Evolutionary conservation across 1,284 basidiomycete species (phyloP), one percentile per base, ranked within the genome.

Genomic region (Rhodotorula sp.): DNA sequence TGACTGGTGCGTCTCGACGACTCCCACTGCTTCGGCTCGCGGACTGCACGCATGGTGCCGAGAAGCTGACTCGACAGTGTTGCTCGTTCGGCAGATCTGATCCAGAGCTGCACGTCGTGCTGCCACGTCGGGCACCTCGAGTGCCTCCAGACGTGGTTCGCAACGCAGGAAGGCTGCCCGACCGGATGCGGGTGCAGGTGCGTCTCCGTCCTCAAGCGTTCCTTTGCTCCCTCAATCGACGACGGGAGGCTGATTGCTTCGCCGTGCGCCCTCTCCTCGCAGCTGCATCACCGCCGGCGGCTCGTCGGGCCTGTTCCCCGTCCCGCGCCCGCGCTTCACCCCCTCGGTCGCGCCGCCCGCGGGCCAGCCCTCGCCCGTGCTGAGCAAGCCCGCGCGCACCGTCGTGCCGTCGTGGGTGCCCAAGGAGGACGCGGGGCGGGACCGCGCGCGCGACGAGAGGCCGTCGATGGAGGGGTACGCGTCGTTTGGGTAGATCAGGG

Each of bases 101-200:
- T 66, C 23, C 64, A 67, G 34, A 68, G 58, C 59, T 76, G 74
- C 50, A 53, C 67, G 42, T 61, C 59, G 14, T 76, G 74, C 54
- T 54, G 67, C 4, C 74, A 76, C 50, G 60, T 74, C 49, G 70
- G 67, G 10, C 74, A 76, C 23, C 72, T 74, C 64, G 62, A 56
- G 19, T 76, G 74, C 50, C 59, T 70, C 25, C 27, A 55, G 12
- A 13, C 46, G 46, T 76, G 72, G 72, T 76, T 66, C 61, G 49
- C 34, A 2, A 44, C 46, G 1, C 50, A 64, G 41, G 55, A 64
- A 2, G 45, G 17, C 1, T 75, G 74, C 59, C 74, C 74, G 23
- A 69, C 71, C 2, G 74, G 74, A 16, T 75, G 74, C 54, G 74
- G 74, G 14, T 75, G 74, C 66, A 46, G 46, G 73, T 74, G 44